phyloP scores from a whole-genome alignment of 768 basidiomycete genomes.

The Flagelloscypha sp. region DNA sequence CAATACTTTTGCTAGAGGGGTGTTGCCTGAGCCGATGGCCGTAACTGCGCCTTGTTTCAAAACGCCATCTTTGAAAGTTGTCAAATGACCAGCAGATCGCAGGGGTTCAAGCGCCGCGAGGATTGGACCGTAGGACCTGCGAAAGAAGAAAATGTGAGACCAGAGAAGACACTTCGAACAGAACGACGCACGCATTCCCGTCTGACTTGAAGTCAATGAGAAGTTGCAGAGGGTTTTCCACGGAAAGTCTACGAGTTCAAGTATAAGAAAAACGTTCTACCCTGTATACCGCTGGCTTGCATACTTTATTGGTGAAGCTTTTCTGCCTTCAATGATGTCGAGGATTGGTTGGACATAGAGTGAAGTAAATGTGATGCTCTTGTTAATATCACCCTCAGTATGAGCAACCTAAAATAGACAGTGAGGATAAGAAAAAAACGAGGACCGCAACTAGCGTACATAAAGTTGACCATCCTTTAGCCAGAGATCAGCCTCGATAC shows the following conservation, averaged over 20 bases:
- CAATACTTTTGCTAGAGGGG: constrained; percentile 16
- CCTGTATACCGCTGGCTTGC: not conserved
- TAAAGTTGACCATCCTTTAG: constrained; percentile 25
- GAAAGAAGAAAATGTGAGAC: not conserved
- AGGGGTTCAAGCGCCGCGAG: constrained; percentile 26
- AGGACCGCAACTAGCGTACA: constrained; percentile 19
- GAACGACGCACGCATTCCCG: constrained; percentile 20
- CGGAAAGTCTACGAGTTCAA: constrained; percentile 9
- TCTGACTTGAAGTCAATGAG: constrained; percentile 34
- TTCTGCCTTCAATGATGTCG: constrained; percentile 19
- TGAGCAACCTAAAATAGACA: constrained; percentile 25
- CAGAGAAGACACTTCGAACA: not conserved
- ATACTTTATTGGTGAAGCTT: constrained; percentile 19
- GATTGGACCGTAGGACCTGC: constrained; percentile 24
- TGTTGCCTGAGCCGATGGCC: constrained; percentile 18
- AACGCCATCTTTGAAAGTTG: constrained; percentile 20
- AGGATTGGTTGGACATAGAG: constrained; percentile 27
- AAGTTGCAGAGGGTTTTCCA: constrained; percentile 24
- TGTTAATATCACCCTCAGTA: constrained; percentile 23
- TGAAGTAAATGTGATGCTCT: constrained; percentile 25
- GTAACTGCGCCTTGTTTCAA: constrained; percentile 14
- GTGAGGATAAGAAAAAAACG: not conserved
- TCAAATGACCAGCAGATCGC: constrained; percentile 26
- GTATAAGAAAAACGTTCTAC: not conserved
- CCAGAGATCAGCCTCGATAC: constrained; percentile 35